A percentile compares a stretch with the other conserved stretches of the same genome.
These are phyloP conservation scores for Aegle marmelos DNA, from an alignment of 345 rosid species.

Conservation along the genomic window DNA sequence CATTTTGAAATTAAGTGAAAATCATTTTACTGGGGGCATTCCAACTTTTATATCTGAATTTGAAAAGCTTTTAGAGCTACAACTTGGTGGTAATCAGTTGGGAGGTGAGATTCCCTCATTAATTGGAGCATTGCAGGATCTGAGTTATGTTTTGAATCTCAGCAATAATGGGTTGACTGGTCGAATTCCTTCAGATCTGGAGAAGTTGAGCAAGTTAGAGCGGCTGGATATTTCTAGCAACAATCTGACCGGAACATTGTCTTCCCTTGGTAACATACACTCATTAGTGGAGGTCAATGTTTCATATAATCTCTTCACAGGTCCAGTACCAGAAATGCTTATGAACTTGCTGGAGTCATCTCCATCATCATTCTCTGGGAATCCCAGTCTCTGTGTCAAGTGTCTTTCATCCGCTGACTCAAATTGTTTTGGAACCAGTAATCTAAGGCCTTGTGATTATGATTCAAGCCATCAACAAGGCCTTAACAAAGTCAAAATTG, in stretches of 20 bases:
- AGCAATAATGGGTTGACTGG: slow-evolving; percentile 60
- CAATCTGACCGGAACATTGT: slow-evolving; percentile 58
- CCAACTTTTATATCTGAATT: slow-evolving; percentile 55
- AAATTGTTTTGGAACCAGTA: slow-evolving; percentile 23
- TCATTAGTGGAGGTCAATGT: slow-evolving; percentile 47
- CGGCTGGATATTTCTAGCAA: slow-evolving; percentile 62
- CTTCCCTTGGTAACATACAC: slow-evolving; percentile 32
- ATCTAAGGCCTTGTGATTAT: slow-evolving; percentile 39
- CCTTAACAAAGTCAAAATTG: slow-evolving; percentile 29
- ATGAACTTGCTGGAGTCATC: slow-evolving; percentile 31
- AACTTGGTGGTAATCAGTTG: slow-evolving; percentile 57
- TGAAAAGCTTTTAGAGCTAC: slow-evolving; percentile 42
- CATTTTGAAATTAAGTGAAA: slow-evolving; percentile 51
- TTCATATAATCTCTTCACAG: slow-evolving; percentile 60
- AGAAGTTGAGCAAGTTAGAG: slow-evolving; percentile 38
- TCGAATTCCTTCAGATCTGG: slow-evolving; percentile 47
- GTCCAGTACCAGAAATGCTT: slow-evolving; percentile 57
- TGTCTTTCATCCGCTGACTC: slow-evolving; percentile 32
- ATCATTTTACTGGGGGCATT: slow-evolving; percentile 63
- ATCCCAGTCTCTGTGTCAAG: slow-evolving; percentile 55
- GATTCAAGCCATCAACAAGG: slow-evolving; percentile 24
- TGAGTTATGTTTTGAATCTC: slow-evolving; percentile 57
- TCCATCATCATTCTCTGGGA: slow-evolving; percentile 51
- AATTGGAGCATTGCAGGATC: slow-evolving; percentile 42
- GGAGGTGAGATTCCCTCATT: slow-evolving; percentile 68